Evolutionary conservation across 495 filamentous ascomycete genomes (phyloP).

Genomic region (Elasticomyces elasticus): DNA sequence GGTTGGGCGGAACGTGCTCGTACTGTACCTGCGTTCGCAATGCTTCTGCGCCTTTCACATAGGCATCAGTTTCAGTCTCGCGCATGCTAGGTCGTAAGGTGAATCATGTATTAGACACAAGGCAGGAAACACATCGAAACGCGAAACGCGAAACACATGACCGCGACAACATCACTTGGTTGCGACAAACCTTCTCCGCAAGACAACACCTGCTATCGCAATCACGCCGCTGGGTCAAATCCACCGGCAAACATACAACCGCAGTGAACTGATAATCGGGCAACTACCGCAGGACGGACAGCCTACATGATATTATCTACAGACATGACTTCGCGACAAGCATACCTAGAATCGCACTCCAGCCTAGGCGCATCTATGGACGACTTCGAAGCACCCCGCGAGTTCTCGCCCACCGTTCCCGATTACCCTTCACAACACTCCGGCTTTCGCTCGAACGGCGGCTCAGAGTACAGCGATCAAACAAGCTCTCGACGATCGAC

Average conservation of each 20-base stretch:
- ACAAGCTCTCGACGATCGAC: slow-evolving; percentile 31
- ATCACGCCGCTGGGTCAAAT: no score
- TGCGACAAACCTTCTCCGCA: background rate
- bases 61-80: slow-evolving; percentile 14
- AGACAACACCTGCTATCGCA: background rate
- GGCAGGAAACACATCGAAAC: background rate
- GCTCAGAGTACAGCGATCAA: slow-evolving; percentile 29
- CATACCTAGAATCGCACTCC: slow-evolving; percentile 37
- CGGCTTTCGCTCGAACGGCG: slow-evolving; percentile 47
- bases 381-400: slow-evolving; percentile 55
- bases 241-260: no score
- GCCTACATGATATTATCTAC: background rate
- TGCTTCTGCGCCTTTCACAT: slow-evolving; percentile 4
- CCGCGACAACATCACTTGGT: background rate
- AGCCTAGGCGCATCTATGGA: slow-evolving; percentile 63
- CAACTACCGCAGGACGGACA: background rate
- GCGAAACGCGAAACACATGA: slow-evolving; percentile 9
- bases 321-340: slow-evolving; percentile 15
- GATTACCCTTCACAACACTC: slow-evolving; percentile 64
- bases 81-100: background rate
- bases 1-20: background rate
- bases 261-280: background rate
- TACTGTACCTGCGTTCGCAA: slow-evolving; percentile 4
- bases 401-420: slow-evolving; percentile 39
- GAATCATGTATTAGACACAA: slow-evolving; percentile 1